Evolutionary conservation across 176 grass and related monocot genomes (phyloP), one percentile per base, ranked within the genome.

Genomic region (Phragmites australis): DNA sequence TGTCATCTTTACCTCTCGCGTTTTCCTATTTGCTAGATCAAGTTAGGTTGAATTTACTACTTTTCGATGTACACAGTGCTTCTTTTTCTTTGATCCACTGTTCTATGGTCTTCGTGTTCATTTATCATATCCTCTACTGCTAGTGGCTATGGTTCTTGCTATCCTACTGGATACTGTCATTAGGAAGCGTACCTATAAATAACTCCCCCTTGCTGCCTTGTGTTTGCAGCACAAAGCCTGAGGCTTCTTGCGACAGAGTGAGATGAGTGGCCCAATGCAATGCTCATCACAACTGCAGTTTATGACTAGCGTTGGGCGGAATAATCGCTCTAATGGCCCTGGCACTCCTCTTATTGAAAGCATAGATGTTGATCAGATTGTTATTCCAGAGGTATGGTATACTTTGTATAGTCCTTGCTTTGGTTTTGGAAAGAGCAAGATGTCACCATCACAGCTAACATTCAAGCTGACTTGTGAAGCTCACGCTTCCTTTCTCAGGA

Each of bases 321-420:
- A 44, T 15, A 86, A 75, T 45, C 46, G 23, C 79, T 84, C 86
- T 2, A 87, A 80, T 82, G 92, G 96, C 32, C 78, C 86, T 1
- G 90, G 88, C 27, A 60, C 68, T 4, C 96, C 92, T 78, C 89
- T 98, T 21, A 98, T 98, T 9, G 90, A 94, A 34, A 89, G 61
- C 79, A 93, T 94, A 43, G 92, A 94, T 90, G 88, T 75, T 23
- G 88, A 94, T 75, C 96, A 98, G 81, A 89, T 98, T 77, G 65
- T 94, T 21, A 92, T 98, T 63, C 87, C 88, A 41, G 96, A 93
- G 96, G 96, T 98, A 93, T 89, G 47, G 17, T 72, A 11, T 43
- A 41, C 50, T 67, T 42, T 34, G 39, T 5, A 21, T 45, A 56
- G 8, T 57, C 27, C 75, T 83, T 58, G 11, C 27, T 83, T 83